A percentile compares a stretch with the other conserved stretches of the same genome.
Conservation (phyloP, 2,329 filamentous ascomycete genomes). For the Gyromitra esculenta region DNA sequence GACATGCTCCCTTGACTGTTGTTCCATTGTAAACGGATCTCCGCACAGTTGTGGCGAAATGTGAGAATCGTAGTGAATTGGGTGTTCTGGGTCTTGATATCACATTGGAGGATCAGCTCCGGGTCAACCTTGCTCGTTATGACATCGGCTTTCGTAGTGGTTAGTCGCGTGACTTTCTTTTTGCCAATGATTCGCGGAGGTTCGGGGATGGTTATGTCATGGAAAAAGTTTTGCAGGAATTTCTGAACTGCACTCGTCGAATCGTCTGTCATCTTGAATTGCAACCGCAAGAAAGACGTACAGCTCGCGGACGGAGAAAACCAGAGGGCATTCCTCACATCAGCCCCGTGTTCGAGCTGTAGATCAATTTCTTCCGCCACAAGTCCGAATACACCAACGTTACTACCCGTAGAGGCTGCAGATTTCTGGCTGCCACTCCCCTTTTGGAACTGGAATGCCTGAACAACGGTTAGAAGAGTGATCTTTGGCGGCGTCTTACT, state of each 20-base stretch:
- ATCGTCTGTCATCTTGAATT: not conserved
- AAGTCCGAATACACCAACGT: not conserved
- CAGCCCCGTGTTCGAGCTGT: not conserved
- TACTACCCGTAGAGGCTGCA: not conserved
- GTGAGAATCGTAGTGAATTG: not conserved
- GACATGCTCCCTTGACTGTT: not conserved
- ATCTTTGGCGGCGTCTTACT: not conserved
- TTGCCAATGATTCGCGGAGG: not conserved
- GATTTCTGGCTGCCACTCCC: not conserved
- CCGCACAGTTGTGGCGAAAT: not conserved
- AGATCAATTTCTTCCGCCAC: not conserved
- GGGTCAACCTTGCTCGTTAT: not conserved
- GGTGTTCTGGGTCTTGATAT: not conserved
- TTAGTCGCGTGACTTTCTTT: not conserved
- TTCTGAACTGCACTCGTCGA: not conserved
- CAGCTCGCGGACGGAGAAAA: not conserved
- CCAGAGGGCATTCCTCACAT: not conserved
- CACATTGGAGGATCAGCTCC: not conserved
- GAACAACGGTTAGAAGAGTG: not conserved
- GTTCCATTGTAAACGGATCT: slow-evolving; percentile 7
- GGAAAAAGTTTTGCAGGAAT: not conserved
- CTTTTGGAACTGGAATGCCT: not conserved
- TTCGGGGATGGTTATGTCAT: not conserved
- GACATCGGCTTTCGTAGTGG: not conserved
- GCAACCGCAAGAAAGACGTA: not conserved